Evolutionary conservation across 768 basidiomycete genomes (phyloP), one percentile per base, ranked within the genome.

Genomic region (Fistulinella prunicolor): DNA sequence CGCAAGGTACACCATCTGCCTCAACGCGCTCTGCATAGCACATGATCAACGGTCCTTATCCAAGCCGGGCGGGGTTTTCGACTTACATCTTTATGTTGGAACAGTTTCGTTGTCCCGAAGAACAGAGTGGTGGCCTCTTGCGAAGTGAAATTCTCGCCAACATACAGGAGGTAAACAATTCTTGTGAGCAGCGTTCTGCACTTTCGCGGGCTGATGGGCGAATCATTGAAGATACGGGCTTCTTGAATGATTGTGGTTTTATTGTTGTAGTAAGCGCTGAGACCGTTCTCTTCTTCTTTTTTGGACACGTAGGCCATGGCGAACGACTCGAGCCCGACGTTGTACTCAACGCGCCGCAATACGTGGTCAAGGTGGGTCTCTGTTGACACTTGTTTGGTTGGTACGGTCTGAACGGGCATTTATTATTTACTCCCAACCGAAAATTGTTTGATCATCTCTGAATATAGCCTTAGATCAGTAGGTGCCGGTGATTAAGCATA

Each of bases 221-320:
- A 96, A 65, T 98, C 95, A 73, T 99, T 98, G 84, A 99, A 99
- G 49, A 94, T 89, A 57, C 96, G 85, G 50, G 96, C 94, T 69
- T 99, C 96, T 69, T 98, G 96, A 58, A 98, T 89, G 56, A 98
- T 88, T 1, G 95, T 96, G 19, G 92, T 94, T 71, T 98, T 98
- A 78, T 97, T 95, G 73, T 92, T 92, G 68, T 91, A 89, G 70
- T 89, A 94, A 44, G 85, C 81, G 75, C 89, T 92, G 60, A 96
- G 82, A 45, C 90, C 86, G 69, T 80, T 84, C 75, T 96, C 94
- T 63, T 97, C 95, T 72, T 98, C 94, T 77, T 94, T 94, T 78
- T 98, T 98, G 57, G 86, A 91, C 62, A 79, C 77, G 71, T 89
- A 85, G 57, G 84, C 79, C 82, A 89, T 81, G 64, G 71, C 73